A percentile compares a stretch with the other conserved stretches of the same genome.
Evolutionary conservation across 2,329 filamentous ascomycete species (phyloP).

Genomic region (Phoma sp.): DNA sequence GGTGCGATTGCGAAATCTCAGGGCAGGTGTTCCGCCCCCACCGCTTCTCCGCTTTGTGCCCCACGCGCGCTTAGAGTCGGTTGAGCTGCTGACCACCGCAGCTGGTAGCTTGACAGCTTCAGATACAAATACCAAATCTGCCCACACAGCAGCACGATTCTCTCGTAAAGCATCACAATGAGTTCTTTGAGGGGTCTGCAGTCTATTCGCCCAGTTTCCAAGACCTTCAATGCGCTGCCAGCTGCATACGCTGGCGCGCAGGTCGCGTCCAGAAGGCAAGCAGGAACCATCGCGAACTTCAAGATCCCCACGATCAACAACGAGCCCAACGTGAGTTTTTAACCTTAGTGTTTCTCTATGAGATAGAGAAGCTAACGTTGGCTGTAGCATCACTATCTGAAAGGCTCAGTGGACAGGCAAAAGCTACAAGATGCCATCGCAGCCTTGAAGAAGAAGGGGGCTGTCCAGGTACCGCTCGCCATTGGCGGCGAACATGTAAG

Average conservation of each 20-base stretch:
- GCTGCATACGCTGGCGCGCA: conserved; percentile 32
- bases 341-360: accelerated
- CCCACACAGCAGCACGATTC: background rate
- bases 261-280: conserved; percentile 37
- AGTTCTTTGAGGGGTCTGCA: conserved; percentile 42
- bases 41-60: conserved; percentile 16
- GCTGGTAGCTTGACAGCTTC: conserved; percentile 22
- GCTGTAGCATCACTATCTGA: conserved; percentile 81
- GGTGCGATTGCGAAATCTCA: conserved; percentile 11
- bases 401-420: conserved; percentile 79
- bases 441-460: conserved; percentile 69
- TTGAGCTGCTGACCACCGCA: conserved; percentile 24
- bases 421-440: conserved; percentile 77
- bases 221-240: conserved; percentile 31
- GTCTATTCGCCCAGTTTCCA: conserved; percentile 38
- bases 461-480: conserved; percentile 81
- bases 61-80: conserved; percentile 37
- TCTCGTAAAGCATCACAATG: conserved; percentile 30
- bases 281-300: conserved; percentile 77
- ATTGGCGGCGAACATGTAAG: conserved; percentile 81
- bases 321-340: conserved; percentile 83
- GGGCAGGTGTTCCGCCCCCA: conserved; percentile 13
- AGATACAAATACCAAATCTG: conserved; percentile 31
- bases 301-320: conserved; percentile 86
- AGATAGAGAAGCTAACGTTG: conserved; percentile 10